These are phyloP conservation scores for Selaginella moellendorffii DNA, from an alignment of 75 land plant species.

Conservation along the genomic window DNA sequence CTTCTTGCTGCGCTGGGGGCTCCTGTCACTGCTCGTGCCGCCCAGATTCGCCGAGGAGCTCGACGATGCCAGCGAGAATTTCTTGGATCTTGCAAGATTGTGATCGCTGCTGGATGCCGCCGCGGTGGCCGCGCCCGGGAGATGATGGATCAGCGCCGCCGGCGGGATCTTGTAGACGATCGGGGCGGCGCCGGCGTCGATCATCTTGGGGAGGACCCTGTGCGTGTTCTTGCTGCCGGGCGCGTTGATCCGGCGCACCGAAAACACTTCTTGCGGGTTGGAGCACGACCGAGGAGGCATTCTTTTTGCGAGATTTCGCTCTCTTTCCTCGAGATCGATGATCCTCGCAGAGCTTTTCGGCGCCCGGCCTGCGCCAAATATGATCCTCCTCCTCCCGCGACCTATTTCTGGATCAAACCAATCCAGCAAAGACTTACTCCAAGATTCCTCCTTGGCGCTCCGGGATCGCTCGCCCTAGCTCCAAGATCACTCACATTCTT, in stretches of 20 bases:
- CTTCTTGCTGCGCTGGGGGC: conserved; percentile 2
- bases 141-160: no score
- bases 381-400: no score
- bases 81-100: no score
- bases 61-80: not conserved
- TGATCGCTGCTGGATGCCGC: no score
- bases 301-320: not conserved
- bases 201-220: no score
- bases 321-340: not conserved
- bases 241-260: not conserved
- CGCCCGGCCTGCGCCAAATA: no score
- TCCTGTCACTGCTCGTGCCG: not conserved
- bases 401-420: not conserved
- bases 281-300: not conserved
- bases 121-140: no score
- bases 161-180: conserved; percentile 1
- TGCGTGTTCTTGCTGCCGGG: not conserved
- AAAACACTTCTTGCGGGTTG: not conserved
- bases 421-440: no score
- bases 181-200: no score
- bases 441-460: no score
- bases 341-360: no score
- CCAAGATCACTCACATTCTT: not conserved
- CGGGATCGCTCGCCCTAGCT: no score
- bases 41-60: not conserved